Conservation (phyloP, 352 stramenopile species). For the Phytophthora rubi region DNA sequence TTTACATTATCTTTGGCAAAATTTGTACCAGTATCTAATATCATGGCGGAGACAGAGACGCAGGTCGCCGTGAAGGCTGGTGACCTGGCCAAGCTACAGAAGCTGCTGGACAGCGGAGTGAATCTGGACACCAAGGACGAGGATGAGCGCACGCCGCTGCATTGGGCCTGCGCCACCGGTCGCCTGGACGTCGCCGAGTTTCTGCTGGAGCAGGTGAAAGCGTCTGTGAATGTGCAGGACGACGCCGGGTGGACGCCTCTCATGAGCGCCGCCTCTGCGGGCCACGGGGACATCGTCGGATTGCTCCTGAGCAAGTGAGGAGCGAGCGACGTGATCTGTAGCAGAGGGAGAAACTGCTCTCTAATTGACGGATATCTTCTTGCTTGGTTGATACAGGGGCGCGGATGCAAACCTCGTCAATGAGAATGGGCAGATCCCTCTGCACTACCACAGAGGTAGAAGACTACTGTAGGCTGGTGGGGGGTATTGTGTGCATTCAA, state of each 20-base stretch:
- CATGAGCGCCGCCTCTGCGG: slow-evolving; percentile 75
- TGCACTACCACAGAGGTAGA: slow-evolving; percentile 78
- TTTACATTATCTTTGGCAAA: background rate
- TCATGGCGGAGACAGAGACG: slow-evolving; percentile 38
- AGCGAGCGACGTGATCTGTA: slow-evolving; percentile 33
- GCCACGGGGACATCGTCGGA: slow-evolving; percentile 60
- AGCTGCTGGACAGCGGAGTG: slow-evolving; percentile 37
- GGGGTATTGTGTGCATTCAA: background rate
- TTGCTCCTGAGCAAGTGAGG: slow-evolving; percentile 64
- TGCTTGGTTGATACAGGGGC: slow-evolving; percentile 31
- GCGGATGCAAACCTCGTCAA: slow-evolving; percentile 73
- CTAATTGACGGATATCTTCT: slow-evolving; percentile 1
- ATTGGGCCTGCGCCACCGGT: slow-evolving; percentile 65
- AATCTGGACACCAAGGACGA: slow-evolving; percentile 66
- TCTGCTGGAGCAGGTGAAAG: slow-evolving; percentile 45
- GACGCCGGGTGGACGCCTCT: slow-evolving; percentile 79
- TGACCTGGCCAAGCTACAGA: slow-evolving; percentile 40
- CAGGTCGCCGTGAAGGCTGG: slow-evolving; percentile 35
- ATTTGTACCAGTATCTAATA: background rate
- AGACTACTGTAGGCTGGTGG: background rate
- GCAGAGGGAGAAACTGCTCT: background rate
- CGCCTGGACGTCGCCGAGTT: slow-evolving; percentile 65
- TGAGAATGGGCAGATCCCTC: slow-evolving; percentile 71
- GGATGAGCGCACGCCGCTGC: slow-evolving; percentile 73
- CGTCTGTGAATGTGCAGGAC: slow-evolving; percentile 69